phyloP scores from a whole-genome alignment of 768 basidiomycete species.

The Tubosaeta sp. region DNA sequence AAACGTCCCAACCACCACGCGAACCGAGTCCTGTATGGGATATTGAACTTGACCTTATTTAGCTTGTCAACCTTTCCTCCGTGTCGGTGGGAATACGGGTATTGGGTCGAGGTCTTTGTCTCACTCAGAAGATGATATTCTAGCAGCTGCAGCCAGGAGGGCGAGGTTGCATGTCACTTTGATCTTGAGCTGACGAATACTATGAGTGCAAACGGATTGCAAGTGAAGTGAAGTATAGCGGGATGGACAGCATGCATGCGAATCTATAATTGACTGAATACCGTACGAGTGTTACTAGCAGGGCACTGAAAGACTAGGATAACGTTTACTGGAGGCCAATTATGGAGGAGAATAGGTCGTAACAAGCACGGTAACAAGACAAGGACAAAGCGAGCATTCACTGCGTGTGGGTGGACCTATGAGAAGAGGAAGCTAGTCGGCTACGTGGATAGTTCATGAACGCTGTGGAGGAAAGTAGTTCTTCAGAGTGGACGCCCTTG shows the following conservation, averaged over 20 bases:
- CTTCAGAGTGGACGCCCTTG: conserved; percentile 25
- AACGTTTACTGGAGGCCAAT: not conserved
- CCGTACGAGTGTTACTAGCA: conserved; percentile 13
- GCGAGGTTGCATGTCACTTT: not conserved
- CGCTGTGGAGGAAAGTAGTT: conserved; percentile 28
- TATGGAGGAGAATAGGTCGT: not conserved
- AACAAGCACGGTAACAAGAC: not conserved
- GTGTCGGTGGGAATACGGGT: not conserved
- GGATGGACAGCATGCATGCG: not conserved
- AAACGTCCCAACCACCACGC: conserved; percentile 19
- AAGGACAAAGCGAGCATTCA: not conserved
- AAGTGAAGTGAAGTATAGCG: not conserved
- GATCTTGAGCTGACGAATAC: too few species aligned
- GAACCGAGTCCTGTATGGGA: conserved; percentile 67
- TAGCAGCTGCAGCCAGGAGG: not conserved
- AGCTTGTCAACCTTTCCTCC: conserved; percentile 17
- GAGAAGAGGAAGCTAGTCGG: not conserved
- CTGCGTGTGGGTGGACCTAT: not conserved
- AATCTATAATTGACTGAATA: conserved; percentile 23
- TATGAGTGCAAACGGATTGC: not conserved
- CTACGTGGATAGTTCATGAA: not conserved
- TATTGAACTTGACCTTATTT: conserved; percentile 57
- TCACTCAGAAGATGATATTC: not conserved
- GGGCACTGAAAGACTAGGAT: not conserved
- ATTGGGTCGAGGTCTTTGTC: not conserved